Evolutionary conservation across 2,329 filamentous ascomycete genomes (phyloP).

Genomic region (Arthrocladium fulminans): DNA sequence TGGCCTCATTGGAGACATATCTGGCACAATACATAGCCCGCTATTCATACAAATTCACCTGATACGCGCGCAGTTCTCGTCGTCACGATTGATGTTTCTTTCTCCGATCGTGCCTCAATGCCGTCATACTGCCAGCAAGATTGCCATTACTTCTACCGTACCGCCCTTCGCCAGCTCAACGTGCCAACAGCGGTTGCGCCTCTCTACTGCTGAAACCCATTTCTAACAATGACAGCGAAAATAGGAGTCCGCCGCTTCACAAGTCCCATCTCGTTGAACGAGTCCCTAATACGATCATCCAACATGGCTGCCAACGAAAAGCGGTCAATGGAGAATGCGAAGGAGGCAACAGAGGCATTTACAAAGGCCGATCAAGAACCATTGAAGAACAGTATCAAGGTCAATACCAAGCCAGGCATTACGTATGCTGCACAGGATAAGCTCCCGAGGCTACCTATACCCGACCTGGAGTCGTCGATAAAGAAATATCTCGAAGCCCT

Average conservation of each 20-base stretch:
- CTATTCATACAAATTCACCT: background rate
- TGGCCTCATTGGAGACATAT: background rate
- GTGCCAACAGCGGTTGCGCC: constrained; percentile 71
- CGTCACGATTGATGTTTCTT: no score
- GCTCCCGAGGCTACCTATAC: constrained; percentile 85
- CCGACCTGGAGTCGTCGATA: constrained; percentile 70
- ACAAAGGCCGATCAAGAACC: constrained; percentile 41
- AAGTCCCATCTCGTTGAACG: constrained; percentile 62
- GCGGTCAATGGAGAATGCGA: constrained; percentile 22
- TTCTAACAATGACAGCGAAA: constrained; percentile 45
- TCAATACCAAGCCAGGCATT: constrained; percentile 55
- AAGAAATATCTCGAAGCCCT: constrained; percentile 71
- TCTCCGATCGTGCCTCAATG: constrained; percentile 43
- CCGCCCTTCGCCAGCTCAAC: constrained; percentile 74
- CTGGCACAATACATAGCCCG: background rate
- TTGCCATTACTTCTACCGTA: constrained; percentile 90
- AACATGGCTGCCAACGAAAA: constrained; percentile 23
- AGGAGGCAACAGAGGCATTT: constrained; percentile 28
- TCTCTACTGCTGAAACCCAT: constrained; percentile 55
- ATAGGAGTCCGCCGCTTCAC: constrained; percentile 60
- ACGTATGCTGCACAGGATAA: constrained; percentile 85
- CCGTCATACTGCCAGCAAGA: constrained; percentile 74
- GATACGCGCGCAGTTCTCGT: background rate
- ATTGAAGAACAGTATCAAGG: constrained; percentile 35
- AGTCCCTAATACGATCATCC: constrained; percentile 48